Evolutionary conservation across 2,329 filamentous ascomycete species (phyloP).

Genomic region (Erysiphe pulchra): DNA sequence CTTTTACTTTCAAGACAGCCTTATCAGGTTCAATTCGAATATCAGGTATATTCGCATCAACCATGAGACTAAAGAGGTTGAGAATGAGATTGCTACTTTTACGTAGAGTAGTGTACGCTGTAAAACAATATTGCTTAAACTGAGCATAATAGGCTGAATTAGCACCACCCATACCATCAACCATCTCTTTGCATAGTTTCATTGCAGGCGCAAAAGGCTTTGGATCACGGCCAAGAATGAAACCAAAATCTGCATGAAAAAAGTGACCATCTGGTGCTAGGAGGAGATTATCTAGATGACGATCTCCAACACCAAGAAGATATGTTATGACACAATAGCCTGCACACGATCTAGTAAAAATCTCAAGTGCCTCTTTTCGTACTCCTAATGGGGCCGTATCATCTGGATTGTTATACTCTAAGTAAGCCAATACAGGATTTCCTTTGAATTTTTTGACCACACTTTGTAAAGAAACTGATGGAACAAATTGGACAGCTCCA

Average conservation of each 20-base stretch:
- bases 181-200: constrained; percentile 95
- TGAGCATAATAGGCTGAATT: constrained; percentile 57
- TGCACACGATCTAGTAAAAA: constrained; percentile 83
- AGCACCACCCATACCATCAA: constrained; percentile 87
- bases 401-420: constrained; percentile 76
- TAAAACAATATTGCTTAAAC: constrained; percentile 91
- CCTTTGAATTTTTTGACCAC: constrained; percentile 62
- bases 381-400: constrained; percentile 58
- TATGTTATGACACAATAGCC: constrained; percentile 98
- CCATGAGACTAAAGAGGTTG: constrained; percentile 90
- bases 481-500: constrained; percentile 81
- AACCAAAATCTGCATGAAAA: constrained; percentile 96
- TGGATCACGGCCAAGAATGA: constrained; percentile 86
- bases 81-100: constrained; percentile 80
- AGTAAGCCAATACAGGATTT: constrained; percentile 52
- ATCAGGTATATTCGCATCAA: constrained; percentile 90
- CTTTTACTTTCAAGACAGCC: constrained; percentile 81
- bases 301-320: constrained; percentile 82
- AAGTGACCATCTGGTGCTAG: constrained; percentile 79
- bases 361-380: constrained; percentile 79
- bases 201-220: constrained; percentile 94
- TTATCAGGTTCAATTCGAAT: constrained; percentile 82
- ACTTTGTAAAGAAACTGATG: constrained; percentile 58
- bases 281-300: constrained; percentile 85
- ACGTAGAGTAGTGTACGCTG: constrained; percentile 72